A percentile compares a stretch with the other conserved stretches of the same genome.
Conservation (phyloP, 164 flowering plant species). For the Magnolia kwangsiensis region DNA sequence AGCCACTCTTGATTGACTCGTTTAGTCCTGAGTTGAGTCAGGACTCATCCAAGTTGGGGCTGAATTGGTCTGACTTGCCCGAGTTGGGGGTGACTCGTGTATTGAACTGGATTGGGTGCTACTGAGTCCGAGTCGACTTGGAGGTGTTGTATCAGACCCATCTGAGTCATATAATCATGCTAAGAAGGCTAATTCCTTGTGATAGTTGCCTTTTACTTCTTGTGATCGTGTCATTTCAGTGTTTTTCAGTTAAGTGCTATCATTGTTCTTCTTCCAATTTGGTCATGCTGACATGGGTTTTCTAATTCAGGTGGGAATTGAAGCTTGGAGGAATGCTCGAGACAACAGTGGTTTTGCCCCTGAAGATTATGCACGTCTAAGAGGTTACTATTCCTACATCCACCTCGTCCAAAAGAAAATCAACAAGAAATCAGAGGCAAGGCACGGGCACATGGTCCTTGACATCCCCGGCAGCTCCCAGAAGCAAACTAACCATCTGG, state of each 20-base stretch:
- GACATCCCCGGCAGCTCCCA: slow-evolving; percentile 44
- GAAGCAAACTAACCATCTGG: slow-evolving; percentile 21
- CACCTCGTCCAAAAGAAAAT: slow-evolving; percentile 61
- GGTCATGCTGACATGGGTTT: slow-evolving; percentile 11
- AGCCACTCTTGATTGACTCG: no score
- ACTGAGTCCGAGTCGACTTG: no score
- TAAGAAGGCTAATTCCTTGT: no score
- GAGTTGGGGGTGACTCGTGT: no score
- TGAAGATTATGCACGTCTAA: slow-evolving; percentile 57
- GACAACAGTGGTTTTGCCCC: slow-evolving; percentile 74
- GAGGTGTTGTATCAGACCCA: no score
- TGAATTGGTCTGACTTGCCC: no score
- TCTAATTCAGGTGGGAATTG: slow-evolving; percentile 60
- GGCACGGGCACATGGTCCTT: slow-evolving; percentile 55
- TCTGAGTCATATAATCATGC: no score
- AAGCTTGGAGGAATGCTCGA: slow-evolving; percentile 61
- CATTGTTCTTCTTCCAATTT: not conserved
- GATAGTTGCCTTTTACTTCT: no score
- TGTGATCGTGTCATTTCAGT: no score
- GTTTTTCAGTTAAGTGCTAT: not conserved
- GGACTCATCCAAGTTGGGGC: no score
- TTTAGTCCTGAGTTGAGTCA: no score
- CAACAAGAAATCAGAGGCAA: slow-evolving; percentile 29
- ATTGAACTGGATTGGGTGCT: no score
- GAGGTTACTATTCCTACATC: slow-evolving; percentile 61